These are phyloP conservation scores for Spathaspora sp. DNA, from an alignment of 1,139 yeast species.

Conservation along the genomic window DNA sequence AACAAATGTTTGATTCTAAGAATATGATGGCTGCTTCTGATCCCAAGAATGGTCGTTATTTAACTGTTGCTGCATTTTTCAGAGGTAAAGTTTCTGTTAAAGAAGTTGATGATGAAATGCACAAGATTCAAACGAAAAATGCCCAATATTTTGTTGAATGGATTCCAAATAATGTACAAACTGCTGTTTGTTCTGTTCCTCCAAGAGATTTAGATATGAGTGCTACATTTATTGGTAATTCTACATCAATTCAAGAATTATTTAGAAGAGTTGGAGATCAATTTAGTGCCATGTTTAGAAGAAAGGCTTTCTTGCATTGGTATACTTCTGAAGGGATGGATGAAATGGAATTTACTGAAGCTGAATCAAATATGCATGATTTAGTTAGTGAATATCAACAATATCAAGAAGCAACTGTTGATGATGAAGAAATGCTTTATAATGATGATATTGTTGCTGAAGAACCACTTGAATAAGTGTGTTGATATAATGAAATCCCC, in stretches of 20 bases:
- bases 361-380: slow-evolving; percentile 80
- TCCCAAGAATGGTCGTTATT: slow-evolving; percentile 86
- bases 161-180: slow-evolving; percentile 96
- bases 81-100: slow-evolving; percentile 90
- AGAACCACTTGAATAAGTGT: slow-evolving; percentile 43
- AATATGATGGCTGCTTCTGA: slow-evolving; percentile 96
- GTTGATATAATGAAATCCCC: not conserved
- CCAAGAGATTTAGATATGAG: slow-evolving; percentile 85
- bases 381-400: slow-evolving; percentile 88
- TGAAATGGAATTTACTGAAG: slow-evolving; percentile 89
- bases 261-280: slow-evolving; percentile 89
- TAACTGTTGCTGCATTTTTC: slow-evolving; percentile 93
- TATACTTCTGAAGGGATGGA: slow-evolving; percentile 96
- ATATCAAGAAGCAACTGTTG: slow-evolving; percentile 81
- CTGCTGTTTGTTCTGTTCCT: slow-evolving; percentile 88
- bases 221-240: slow-evolving; percentile 89
- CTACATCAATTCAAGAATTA: slow-evolving; percentile 88
- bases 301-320: slow-evolving; percentile 96
- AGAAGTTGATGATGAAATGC: slow-evolving; percentile 94
- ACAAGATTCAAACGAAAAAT: slow-evolving; percentile 78
- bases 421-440: slow-evolving; percentile 67
- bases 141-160: slow-evolving; percentile 86
- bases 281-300: slow-evolving; percentile 88
- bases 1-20: slow-evolving; percentile 87
- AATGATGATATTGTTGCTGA: slow-evolving; percentile 64